phyloP scores from a whole-genome alignment of 2,329 filamentous ascomycete genomes.

The Hypomyces rosellus region DNA sequence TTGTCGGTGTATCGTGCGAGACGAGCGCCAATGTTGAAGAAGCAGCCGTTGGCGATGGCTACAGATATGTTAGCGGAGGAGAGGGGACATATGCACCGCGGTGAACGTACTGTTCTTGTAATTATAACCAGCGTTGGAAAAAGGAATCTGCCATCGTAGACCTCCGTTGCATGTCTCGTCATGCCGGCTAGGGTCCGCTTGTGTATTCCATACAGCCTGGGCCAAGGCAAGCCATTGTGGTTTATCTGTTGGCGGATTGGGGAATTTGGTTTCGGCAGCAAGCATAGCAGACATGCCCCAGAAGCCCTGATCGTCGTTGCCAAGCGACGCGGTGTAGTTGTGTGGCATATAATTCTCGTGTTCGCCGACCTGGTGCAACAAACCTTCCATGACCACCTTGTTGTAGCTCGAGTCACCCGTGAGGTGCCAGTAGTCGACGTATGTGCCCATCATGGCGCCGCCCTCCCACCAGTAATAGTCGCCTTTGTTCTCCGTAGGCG shows the following conservation, averaged over 20 bases:
- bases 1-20: slow-evolving; percentile 66
- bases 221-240: slow-evolving; percentile 60
- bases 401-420: slow-evolving; percentile 62
- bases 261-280: slow-evolving; percentile 59
- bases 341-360: slow-evolving; percentile 53
- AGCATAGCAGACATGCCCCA: slow-evolving; percentile 64
- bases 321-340: slow-evolving; percentile 53
- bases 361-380: slow-evolving; percentile 54
- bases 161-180: slow-evolving; percentile 59
- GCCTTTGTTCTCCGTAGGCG: slow-evolving; percentile 39
- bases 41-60: slow-evolving; percentile 56
- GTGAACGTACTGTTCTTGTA: slow-evolving; percentile 59
- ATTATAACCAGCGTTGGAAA: slow-evolving; percentile 67
- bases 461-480: slow-evolving; percentile 73
- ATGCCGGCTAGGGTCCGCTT: slow-evolving; percentile 56
- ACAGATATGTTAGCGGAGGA: not conserved
- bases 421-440: slow-evolving; percentile 65
- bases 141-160: slow-evolving; percentile 71
- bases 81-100: not conserved
- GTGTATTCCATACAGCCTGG: slow-evolving; percentile 62
- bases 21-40: slow-evolving; percentile 61
- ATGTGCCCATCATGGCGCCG: slow-evolving; percentile 60
- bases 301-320: slow-evolving; percentile 67
- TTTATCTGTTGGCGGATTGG: slow-evolving; percentile 47
- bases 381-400: slow-evolving; percentile 46